Evolutionary conservation across 2,329 filamentous ascomycete genomes (phyloP), one percentile per base, ranked within the genome.

Genomic region (Colletotrichum lindemuthianum): DNA sequence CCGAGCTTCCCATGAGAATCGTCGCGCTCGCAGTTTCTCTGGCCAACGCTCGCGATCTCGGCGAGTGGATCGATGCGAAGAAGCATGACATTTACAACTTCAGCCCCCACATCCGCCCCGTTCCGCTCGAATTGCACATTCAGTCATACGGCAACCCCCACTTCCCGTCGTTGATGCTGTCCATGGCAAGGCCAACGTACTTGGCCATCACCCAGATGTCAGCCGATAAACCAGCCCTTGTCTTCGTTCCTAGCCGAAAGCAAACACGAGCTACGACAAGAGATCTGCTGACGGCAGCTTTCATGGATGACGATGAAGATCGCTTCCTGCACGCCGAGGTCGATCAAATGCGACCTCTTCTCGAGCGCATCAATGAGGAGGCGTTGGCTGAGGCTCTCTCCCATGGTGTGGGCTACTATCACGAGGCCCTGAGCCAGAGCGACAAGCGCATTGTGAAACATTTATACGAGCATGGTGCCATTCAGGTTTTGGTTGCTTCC

Each of bases 51-150:
- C 88, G 93, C 64, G 96, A 99, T 72, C 87, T 99, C 71, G 95
- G 95, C 55, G 96, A 97, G 78, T 99, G 96, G 96, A 93, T 99
- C 70, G 96, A 96, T 69, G 96, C 95, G 8, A 97, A 90, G 77
- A 98, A 97, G 82, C 96, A 99, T 75, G 97, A 96, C 52, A 97
- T 97, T 68, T 99, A 95, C 84, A 99, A 99, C 80, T 99, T 99
- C 81, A 97, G 93, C 71, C 96, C 96, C 2, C 91, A 95, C 72
- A 90, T 95, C 66, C 90, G 96, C 60, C 91, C 93, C 1, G 88
- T 97, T 15, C 94, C 95, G 24, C 82, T 99, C 37, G 95, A 98
- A 76, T 86, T 99, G 61, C 93, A 97, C 75, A 91, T 99, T 51
- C 96, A 99, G 77, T 95, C 94, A 1, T 99, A 96, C 80, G 92